Evolutionary conservation across 345 rosid species (phyloP).

Genomic region (Ailanthus altissimus): DNA sequence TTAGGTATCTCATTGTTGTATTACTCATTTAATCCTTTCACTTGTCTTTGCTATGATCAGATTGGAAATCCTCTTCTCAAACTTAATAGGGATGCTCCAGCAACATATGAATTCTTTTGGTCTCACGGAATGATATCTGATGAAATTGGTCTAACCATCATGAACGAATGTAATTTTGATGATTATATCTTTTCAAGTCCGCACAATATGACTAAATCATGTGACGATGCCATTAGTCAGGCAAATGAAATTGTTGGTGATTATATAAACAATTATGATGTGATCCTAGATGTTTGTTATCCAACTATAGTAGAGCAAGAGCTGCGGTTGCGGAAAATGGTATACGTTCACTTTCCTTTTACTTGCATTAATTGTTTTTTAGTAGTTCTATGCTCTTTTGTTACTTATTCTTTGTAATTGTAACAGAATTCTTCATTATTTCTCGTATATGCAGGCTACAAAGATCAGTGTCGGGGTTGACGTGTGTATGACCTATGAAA

Average conservation of each 20-base stretch:
- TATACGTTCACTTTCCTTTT: constrained; percentile 14
- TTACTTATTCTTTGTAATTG: background rate
- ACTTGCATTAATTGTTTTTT: background rate
- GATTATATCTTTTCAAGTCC: constrained; percentile 60
- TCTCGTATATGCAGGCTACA: constrained; percentile 52
- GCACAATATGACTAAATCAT: constrained; percentile 51
- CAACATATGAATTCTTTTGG: constrained; percentile 84
- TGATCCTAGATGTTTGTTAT: constrained; percentile 79
- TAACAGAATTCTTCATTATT: background rate
- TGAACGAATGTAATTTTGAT: constrained; percentile 75
- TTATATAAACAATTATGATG: constrained; percentile 73
- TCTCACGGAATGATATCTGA: constrained; percentile 97
- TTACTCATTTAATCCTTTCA: constrained; percentile 1
- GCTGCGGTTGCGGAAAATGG: constrained; percentile 72
- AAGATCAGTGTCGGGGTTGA: constrained; percentile 78
- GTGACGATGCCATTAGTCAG: constrained; percentile 52
- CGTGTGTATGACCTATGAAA: constrained; percentile 74
- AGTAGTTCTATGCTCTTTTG: background rate
- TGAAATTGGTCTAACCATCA: constrained; percentile 72
- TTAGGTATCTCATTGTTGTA: constrained; percentile 10
- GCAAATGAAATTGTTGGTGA: constrained; percentile 61
- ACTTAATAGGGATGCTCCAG: constrained; percentile 71
- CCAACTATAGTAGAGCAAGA: constrained; percentile 88
- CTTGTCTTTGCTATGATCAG: constrained; percentile 36
- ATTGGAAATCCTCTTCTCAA: constrained; percentile 89